phyloP scores from a whole-genome alignment of 495 filamentous ascomycete genomes.

The Endocarpon pusillum region DNA sequence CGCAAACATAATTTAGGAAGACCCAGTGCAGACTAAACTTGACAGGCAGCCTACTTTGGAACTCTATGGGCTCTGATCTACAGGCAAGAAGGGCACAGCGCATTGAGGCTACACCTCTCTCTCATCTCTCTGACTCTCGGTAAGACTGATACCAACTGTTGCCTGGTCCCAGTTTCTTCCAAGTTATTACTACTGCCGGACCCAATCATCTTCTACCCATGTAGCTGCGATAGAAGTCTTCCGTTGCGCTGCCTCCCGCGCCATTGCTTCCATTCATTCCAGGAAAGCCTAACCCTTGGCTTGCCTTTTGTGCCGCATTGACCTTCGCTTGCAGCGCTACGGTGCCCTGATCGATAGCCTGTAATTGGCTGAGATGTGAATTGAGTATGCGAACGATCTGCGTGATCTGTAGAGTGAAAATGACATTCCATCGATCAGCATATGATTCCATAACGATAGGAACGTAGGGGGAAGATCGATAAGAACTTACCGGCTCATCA shows the following conservation, averaged over 20 bases:
- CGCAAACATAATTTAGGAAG: too few relatives aligned
- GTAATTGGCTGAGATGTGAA: conserved; percentile 70
- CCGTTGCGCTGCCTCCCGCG: conserved; percentile 44
- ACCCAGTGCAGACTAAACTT: too few relatives aligned
- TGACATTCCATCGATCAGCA: neutral
- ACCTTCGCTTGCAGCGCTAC: conserved; percentile 67
- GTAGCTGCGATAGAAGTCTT: conserved; percentile 71
- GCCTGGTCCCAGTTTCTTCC: too few relatives aligned
- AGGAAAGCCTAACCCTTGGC: conserved; percentile 48
- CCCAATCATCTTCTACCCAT: conserved; percentile 49
- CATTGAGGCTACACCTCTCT: too few relatives aligned
- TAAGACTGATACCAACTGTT: too few relatives aligned
- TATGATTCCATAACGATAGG: neutral
- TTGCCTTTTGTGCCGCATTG: conserved; percentile 54
- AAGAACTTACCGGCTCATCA: conserved; percentile 71
- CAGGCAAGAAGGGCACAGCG: too few relatives aligned
- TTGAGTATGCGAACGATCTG: conserved; percentile 91
- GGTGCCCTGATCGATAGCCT: conserved; percentile 78
- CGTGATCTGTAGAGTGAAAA: conserved; percentile 45
- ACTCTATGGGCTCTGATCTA: too few relatives aligned
- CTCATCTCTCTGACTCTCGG: too few relatives aligned
- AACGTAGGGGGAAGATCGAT: conserved; percentile 1
- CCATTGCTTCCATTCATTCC: conserved; percentile 37
- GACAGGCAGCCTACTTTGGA: too few relatives aligned
- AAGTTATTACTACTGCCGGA: too few relatives aligned